Evolutionary conservation across 495 filamentous ascomycete genomes (phyloP), one percentile per base, ranked within the genome.

Genomic region (Diplogelasinospora grovesii): DNA sequence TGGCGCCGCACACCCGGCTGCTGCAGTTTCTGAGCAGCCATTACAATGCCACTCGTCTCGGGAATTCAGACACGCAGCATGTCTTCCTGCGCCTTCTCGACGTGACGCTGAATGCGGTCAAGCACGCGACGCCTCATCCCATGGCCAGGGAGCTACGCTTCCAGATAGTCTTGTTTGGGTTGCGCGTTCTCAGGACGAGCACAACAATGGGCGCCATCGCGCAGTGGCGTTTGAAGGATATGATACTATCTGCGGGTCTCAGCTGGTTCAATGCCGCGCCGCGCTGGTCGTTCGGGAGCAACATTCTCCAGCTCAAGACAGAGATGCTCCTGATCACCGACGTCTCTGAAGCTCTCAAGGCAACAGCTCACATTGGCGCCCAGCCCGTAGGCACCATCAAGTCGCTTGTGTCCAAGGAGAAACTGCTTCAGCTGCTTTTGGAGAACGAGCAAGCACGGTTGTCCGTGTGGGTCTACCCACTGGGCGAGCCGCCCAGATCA

Each of bases 261-360:
- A 78, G 74, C 38, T 97, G 93, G 93, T 99, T 97, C 59, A 78
- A 71, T 26, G 74, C 79, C 45, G 66, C 84, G 11, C 86, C 93
- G 23, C 75, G 79, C 46, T 99, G 92, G 92, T 93, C 89, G 3
- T 97, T 93, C 58, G 93, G 93, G 28, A 89, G 90, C 43, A 96
- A 96, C 56, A 73, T 85, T 32, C 67, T 96, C 6, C 92, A 97
- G 55, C 72, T 97, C 21, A 97, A 92, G 61, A 87, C 93, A 0
- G 93, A 99, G 60, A 78, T 85, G 22, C 82, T 79, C 46, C 61
- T 97, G 22, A 75, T 99, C 6, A 70, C 70, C 8, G 90, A 97
- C 61, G 79, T 96, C 25, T 64, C 77, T 20, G 61, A 64, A 31
- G 74, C 78, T 20, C 57, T 99, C 42, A 72, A 60, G 37, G 53